Evolutionary conservation across 2,329 filamentous ascomycete species (phyloP).

Genomic region (Neonectria magnoliae): DNA sequence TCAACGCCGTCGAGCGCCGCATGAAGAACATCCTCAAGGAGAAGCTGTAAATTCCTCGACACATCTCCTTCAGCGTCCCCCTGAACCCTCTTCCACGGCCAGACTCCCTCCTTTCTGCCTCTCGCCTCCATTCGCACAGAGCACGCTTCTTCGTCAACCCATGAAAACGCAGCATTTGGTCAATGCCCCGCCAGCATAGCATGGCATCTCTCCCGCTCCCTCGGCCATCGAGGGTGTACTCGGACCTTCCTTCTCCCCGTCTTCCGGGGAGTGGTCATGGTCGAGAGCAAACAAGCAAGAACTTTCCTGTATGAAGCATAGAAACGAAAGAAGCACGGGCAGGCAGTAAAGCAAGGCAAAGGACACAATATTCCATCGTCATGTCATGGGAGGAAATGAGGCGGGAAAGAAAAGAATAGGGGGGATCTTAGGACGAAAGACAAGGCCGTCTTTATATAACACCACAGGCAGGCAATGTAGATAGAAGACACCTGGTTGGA

Average conservation of each 20-base stretch:
- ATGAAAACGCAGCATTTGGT: conserved; percentile 26
- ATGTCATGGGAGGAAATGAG: conserved; percentile 21
- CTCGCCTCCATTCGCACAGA: conserved; percentile 27
- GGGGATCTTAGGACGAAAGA: conserved; percentile 25
- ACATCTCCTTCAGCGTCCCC: conserved; percentile 15
- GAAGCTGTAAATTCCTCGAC: conserved; percentile 68
- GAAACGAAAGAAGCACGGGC: conserved; percentile 24
- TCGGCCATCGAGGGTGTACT: conserved; percentile 16
- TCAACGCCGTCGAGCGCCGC: conserved; percentile 90
- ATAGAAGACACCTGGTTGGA: conserved; percentile 39
- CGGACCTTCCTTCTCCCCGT: conserved; percentile 16
- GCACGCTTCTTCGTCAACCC: conserved; percentile 29
- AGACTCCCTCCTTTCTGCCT: conserved; percentile 23
- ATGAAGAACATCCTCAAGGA: conserved; percentile 83
- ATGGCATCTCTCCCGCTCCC: conserved; percentile 13
- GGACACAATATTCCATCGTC: conserved; percentile 31
- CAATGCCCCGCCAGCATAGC: conserved; percentile 26
- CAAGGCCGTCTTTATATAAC: conserved; percentile 27
- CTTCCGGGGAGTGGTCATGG: conserved; percentile 21
- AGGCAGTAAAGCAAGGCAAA: conserved; percentile 33
- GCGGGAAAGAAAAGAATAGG: conserved; percentile 34
- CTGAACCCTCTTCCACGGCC: conserved; percentile 13
- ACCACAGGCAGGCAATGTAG: conserved; percentile 38
- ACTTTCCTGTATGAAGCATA: conserved; percentile 29
- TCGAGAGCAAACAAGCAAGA: conserved; percentile 32